phyloP scores from a whole-genome alignment of 2,329 filamentous ascomycete species.

The Penicillium verrucosum region DNA sequence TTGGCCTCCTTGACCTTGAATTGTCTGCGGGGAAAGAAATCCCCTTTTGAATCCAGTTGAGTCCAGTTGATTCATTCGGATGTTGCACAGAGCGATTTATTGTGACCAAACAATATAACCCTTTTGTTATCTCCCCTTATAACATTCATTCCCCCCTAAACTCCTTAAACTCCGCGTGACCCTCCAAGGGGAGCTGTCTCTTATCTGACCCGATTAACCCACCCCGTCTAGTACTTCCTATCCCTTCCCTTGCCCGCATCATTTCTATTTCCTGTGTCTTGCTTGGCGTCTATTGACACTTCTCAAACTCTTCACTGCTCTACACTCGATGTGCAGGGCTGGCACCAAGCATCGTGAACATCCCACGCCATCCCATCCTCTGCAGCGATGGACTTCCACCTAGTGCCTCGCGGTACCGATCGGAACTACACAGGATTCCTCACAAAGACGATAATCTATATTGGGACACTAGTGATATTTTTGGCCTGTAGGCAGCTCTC shows the following conservation, averaged over 20 bases:
- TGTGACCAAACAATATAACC: neutral
- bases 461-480: slow-evolving; percentile 43
- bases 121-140: neutral
- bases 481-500: slow-evolving; percentile 37
- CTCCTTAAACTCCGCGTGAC: slow-evolving; percentile 1
- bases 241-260: neutral
- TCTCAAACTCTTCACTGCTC: neutral
- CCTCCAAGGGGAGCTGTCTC: neutral
- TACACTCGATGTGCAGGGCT: slow-evolving; percentile 6
- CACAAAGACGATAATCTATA: slow-evolving; percentile 50
- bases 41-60: too few species aligned
- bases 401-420: slow-evolving; percentile 43
- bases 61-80: neutral
- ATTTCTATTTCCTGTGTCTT: neutral
- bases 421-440: slow-evolving; percentile 48
- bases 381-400: slow-evolving; percentile 41
- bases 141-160: neutral
- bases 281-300: neutral
- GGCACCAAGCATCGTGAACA: neutral
- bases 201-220: neutral
- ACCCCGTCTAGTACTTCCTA: neutral
- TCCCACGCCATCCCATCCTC: neutral
- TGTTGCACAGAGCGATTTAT: neutral
- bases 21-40: slow-evolving; percentile 4
- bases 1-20: neutral